A percentile compares a stretch with the other conserved stretches of the same genome.
Conservation (phyloP, 169 alveolate species). For the Eimeria falciformis region DNA sequence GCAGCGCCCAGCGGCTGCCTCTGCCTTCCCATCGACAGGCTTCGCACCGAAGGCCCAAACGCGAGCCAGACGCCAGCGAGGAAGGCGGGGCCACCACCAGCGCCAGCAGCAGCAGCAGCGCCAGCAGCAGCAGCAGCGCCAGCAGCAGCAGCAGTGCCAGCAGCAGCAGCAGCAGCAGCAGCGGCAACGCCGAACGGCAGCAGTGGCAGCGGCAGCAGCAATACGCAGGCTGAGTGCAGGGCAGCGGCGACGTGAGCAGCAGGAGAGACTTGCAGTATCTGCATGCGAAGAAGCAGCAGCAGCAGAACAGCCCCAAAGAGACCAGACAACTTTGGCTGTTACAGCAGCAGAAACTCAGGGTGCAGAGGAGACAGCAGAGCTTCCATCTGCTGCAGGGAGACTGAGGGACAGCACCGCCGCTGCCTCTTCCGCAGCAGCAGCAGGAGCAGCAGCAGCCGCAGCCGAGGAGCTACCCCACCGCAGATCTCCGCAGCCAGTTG, state of each 20-base stretch:
- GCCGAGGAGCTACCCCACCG: background rate
- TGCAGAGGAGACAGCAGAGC: background rate
- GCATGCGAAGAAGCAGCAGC: background rate
- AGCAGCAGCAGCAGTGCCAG: background rate
- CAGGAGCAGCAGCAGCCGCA: background rate
- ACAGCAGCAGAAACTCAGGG: background rate
- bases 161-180: background rate
- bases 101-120: background rate
- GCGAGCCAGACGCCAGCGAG: background rate
- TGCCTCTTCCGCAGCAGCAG: background rate
- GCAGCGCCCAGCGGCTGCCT: no score
- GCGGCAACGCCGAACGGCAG: no score
- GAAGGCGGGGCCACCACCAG: background rate
- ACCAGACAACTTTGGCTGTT: background rate
- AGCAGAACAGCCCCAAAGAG: background rate
- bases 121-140: background rate
- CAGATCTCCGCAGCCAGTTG: background rate
- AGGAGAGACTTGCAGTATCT: background rate
- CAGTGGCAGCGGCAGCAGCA: no score
- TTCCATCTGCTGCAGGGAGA: background rate
- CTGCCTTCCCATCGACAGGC: no score
- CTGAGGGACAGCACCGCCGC: conserved; percentile 16
- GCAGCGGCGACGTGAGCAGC: background rate
- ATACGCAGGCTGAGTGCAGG: no score
- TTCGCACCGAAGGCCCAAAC: background rate